phyloP scores from a whole-genome alignment of 208 protist genomes.

The Leishmania tropica region DNA sequence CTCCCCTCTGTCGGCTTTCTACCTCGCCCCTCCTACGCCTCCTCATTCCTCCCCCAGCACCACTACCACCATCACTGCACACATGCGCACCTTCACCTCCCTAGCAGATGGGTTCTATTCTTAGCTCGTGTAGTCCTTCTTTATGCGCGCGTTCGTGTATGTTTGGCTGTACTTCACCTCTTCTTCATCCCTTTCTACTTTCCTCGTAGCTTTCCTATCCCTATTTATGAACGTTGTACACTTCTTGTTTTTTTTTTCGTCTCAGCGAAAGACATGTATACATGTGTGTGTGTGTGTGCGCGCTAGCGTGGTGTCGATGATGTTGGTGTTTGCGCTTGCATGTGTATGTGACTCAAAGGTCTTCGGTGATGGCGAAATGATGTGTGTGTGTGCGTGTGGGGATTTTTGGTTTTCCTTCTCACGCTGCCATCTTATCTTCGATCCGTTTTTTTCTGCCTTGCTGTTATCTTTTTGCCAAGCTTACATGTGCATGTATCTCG shows the following conservation, averaged over 20 bases:
- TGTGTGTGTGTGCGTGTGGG: not conserved
- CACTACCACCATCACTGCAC: no score
- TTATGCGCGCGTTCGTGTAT: not conserved
- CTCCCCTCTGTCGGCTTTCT: no score
- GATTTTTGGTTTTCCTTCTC: no score
- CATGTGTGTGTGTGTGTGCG: not conserved
- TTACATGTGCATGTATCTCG: not conserved
- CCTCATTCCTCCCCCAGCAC: no score
- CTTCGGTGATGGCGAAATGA: not conserved
- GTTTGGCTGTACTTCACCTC: not conserved
- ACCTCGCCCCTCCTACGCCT: no score
- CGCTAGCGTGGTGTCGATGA: not conserved
- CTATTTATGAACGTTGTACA: not conserved
- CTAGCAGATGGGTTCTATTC: no score
- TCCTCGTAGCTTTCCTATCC: not conserved
- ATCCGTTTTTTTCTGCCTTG: not conserved
- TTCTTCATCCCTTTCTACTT: not conserved
- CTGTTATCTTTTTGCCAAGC: no score
- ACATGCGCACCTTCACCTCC: no score
- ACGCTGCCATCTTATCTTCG: not conserved
- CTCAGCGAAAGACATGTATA: not conserved
- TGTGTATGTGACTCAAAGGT: not conserved
- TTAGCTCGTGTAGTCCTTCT: no score
- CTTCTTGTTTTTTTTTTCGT: not conserved
- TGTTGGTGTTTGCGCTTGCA: not conserved